Base-by-base conservation (phyloP, 2,329 filamentous ascomycete species). In the Pseudogymnoascus destructans region DNA sequence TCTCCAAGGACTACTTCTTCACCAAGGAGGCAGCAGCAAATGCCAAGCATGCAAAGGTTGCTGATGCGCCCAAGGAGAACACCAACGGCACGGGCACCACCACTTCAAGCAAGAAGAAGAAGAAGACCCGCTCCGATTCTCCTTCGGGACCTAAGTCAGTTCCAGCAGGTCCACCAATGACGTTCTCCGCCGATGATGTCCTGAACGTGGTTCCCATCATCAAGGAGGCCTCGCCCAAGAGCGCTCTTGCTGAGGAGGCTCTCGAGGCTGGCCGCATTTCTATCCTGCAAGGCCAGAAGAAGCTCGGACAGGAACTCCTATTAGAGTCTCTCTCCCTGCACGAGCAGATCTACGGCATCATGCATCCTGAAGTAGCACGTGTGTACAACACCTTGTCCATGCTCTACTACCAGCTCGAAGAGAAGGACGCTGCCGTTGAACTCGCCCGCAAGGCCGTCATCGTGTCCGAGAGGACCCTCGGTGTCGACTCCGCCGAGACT, bases 271-370 rank as follows among this genome's bases (percentile, higher is more conserved):
- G 93, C 21, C 88, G 91, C 57, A 92, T 98, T 69, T 96, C 92
- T n/a, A 84, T 98, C 61, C 82, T 93, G 66, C 92, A 97, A 70
- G 86, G 89, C 70, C 90, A 98, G 76, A 92, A 88, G 74, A 93
- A 96, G 73, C 82, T 98, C 49, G 93, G 93, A 38, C 91, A 96
- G 72, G 93, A 98, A 72, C 80, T 98, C 59, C 80, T 98, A 27
- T 76, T 97, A n/a, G 93, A 98, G 73, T 96, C 91, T 35, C 76
- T 98, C 61, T 95, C 93, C 49, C 77, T 98, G 42, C 92, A 98
- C 68, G 93, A 98, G 77, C 93, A 98, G 72, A 97, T 98, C 65
- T 98, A 98, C 68, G 93, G 93, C 61, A 95, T 97, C 59, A 79
- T 98, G 23, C 93, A 98, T 70, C 91, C 93, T 1, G 93, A 98